A percentile compares a stretch with the other conserved stretches of the same genome.
phyloP scores from a whole-genome alignment of 2,329 filamentous ascomycete genomes.

The Epichloe aotearoae region DNA sequence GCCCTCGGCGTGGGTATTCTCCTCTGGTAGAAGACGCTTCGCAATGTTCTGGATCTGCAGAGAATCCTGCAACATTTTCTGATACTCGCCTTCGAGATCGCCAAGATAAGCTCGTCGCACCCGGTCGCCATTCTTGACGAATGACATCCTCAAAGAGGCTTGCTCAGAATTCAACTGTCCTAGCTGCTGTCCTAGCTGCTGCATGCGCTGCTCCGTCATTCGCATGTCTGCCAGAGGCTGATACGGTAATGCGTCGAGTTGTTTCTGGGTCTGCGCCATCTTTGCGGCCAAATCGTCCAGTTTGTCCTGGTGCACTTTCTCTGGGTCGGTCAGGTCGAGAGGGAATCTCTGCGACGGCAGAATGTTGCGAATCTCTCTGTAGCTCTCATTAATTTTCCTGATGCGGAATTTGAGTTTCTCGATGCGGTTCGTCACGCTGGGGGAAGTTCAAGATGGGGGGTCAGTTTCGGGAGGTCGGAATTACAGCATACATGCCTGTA shows the following conservation, averaged over 20 bases:
- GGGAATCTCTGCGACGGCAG: too few species aligned
- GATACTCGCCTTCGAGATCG: background rate
- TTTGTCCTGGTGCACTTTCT: too few species aligned
- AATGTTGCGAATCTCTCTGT: too few species aligned
- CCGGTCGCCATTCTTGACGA: background rate
- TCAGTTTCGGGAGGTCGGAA: too few species aligned
- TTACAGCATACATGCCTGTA: too few species aligned
- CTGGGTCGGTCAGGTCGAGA: too few species aligned
- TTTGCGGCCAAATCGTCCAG: too few species aligned
- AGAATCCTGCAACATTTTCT: background rate
- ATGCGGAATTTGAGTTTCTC: too few species aligned
- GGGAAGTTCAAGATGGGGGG: too few species aligned
- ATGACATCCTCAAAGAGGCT: background rate
- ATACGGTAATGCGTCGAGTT: background rate
- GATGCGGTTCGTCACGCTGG: too few species aligned
- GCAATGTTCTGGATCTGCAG: background rate
- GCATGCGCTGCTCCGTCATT: too few species aligned
- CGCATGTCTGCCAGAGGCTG: background rate
- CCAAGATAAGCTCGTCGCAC: background rate
- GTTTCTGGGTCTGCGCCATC: background rate
- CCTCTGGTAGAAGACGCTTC: background rate
- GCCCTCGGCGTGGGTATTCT: too few species aligned
- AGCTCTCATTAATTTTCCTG: rapidly evolving
- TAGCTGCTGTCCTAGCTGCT: background rate
- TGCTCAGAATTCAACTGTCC: background rate